Conservation (phyloP, 441 rosid genomes). For the Euphorbia corollata region DNA sequence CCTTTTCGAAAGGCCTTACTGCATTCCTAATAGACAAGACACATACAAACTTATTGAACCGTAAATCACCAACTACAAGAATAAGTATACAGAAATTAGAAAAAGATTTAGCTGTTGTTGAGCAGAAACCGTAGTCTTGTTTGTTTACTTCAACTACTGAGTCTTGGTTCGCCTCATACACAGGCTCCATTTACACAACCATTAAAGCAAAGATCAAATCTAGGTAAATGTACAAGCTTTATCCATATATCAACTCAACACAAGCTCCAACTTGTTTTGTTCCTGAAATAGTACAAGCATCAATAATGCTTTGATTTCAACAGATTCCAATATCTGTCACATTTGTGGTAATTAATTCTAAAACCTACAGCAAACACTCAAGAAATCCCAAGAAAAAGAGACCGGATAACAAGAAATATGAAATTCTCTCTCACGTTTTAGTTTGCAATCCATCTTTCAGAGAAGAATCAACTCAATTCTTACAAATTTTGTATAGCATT, state of each 20-base stretch:
- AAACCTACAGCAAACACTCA: slow-evolving; percentile 13
- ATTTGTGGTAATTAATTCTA: background rate
- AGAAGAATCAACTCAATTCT: background rate
- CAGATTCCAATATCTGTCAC: slow-evolving; percentile 5
- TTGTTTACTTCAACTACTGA: slow-evolving; percentile 62
- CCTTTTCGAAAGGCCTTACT: too few relatives aligned
- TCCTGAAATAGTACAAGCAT: slow-evolving; percentile 8
- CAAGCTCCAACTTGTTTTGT: slow-evolving; percentile 4
- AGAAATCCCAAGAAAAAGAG: background rate
- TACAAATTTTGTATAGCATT: background rate
- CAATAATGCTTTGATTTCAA: slow-evolving; percentile 18
- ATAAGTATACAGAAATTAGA: too few relatives aligned
- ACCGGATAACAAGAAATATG: background rate
- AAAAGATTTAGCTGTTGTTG: slow-evolving; percentile 31
- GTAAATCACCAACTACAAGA: too few relatives aligned
- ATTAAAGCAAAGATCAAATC: too few relatives aligned
- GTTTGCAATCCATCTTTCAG: background rate
- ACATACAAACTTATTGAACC: too few relatives aligned
- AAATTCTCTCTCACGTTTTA: background rate
- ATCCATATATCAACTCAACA: slow-evolving; percentile 6
- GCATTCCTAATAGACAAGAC: too few relatives aligned
- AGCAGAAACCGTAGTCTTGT: slow-evolving; percentile 58
- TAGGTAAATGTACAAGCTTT: too few relatives aligned
- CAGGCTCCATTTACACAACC: too few relatives aligned
- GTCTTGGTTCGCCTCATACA: slow-evolving; percentile 45